Evolutionary conservation across 805 yeast genomes (phyloP), one percentile per base, ranked within the genome.

Genomic region (Metschnikowia vanudenii): DNA sequence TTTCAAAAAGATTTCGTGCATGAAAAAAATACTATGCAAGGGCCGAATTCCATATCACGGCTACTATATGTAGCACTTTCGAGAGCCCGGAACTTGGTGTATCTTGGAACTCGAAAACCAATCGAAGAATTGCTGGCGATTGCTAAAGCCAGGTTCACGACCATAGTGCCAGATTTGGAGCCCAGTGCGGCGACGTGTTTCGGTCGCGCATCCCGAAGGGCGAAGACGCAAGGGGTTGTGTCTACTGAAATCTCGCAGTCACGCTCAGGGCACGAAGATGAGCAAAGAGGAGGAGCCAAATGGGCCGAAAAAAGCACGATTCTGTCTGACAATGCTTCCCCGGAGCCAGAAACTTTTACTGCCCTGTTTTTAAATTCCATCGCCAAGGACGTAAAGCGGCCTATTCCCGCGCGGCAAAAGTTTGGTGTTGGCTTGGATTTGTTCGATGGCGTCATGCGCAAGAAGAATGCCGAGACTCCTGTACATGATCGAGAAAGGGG

Each of bases 11-110:
- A 29, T 29, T 7, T 10, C 14, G 17, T 32, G 35, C 35, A n/a
- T 14, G 39, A 34, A 26, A 18, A 16, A 8, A 12, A 9, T 16
- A n/a, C 33, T 37, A 39, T 30, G 31, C 24, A 32, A n/a, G 37
- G 39, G 28, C 19, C 32, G 10, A 28, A 18, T 29, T 37, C 48
- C 17, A 28, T 26, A 24, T 39, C 52, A n/a, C 43, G 81, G 39
- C 59, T 79, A 11, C 64, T 79, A 14, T 85, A 84, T 58, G 90
- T 85, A 2, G 91, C 82, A 1, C 65, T 77, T 58, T 84, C 91
- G 0, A 70, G 92, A 50, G 86, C 91, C 0, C 73, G 69, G 29
- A 62, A 69, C 18, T 53, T 79, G 35, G 55, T 77, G 8, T 79
- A 78, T 47, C 43, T 65, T 2, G 68, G 71, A 8, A 36, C 44